phyloP scores from a whole-genome alignment of 352 stramenopile species.

The Phytophthora chlamydospora region DNA sequence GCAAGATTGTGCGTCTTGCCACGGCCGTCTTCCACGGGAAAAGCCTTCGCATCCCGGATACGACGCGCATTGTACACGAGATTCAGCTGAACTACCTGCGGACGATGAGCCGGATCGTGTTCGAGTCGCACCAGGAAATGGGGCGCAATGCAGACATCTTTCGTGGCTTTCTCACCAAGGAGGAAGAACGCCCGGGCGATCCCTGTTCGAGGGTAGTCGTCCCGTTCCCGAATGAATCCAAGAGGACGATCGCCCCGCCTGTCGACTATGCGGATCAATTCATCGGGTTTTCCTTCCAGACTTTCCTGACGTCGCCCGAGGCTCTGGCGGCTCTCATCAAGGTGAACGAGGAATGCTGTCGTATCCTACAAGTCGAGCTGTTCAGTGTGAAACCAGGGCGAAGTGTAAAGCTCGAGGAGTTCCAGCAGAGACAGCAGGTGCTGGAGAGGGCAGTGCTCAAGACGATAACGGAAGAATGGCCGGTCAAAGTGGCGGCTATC shows the following conservation, averaged over 20 bases:
- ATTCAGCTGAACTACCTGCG: conserved; percentile 92
- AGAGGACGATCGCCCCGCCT: conserved; percentile 47
- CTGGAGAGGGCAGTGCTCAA: conserved; percentile 78
- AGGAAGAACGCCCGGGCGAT: conserved; percentile 48
- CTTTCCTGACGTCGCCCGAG: conserved; percentile 82
- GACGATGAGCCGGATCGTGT: conserved; percentile 93
- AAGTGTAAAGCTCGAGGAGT: conserved; percentile 88
- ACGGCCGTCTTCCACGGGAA: conserved; percentile 75
- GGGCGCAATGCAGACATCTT: conserved; percentile 70
- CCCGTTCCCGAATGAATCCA: conserved; percentile 10
- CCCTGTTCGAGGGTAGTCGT: conserved; percentile 54
- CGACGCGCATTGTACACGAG: conserved; percentile 82
- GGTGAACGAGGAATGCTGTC: conserved; percentile 88
- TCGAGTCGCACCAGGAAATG: conserved; percentile 75
- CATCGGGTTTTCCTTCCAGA: conserved; percentile 89
- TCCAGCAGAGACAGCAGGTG: conserved; percentile 80
- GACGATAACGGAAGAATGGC: conserved; percentile 85
- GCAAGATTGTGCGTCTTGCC: conserved; percentile 75
- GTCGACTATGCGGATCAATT: conserved; percentile 90
- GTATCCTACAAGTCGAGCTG: conserved; percentile 78
- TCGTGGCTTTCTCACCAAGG: conserved; percentile 46
- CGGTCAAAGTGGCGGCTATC: conserved; percentile 66
- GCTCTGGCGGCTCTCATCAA: conserved; percentile 76
- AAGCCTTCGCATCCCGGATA: conserved; percentile 70
- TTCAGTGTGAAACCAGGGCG: conserved; percentile 77